Evolutionary conservation across 2,329 filamentous ascomycete genomes (phyloP).

Genomic region (Colletotrichum lupini): DNA sequence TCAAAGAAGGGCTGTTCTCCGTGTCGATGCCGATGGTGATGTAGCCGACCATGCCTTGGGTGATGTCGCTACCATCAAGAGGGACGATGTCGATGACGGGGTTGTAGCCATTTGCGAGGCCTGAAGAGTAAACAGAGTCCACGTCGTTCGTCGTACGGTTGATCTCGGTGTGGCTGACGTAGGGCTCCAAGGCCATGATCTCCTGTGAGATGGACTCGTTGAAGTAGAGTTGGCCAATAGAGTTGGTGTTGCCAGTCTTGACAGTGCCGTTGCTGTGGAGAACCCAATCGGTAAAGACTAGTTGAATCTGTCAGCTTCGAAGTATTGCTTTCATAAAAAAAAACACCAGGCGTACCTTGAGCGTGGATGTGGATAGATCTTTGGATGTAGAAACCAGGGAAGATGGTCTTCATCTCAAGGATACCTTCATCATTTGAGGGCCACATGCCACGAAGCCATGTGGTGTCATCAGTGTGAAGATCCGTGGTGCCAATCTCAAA

Average conservation of each 20-base stretch:
- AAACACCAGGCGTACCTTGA: background rate
- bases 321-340: background rate
- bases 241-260: background rate
- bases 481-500: constrained; percentile 8
- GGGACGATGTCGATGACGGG: background rate
- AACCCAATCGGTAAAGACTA: background rate
- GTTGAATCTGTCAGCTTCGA: background rate
- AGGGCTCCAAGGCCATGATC: background rate
- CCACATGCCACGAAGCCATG: constrained; percentile 8
- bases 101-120: background rate
- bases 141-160: background rate
- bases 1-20: background rate
- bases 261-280: background rate
- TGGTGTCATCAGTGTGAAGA: background rate
- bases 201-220: background rate
- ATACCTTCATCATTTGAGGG: constrained; percentile 6
- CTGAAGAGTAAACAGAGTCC: background rate
- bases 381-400: background rate
- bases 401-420: background rate
- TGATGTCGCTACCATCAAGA: background rate
- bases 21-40: background rate
- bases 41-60: background rate
- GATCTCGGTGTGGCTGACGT: background rate
- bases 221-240: background rate
- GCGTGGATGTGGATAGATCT: background rate